Percentiles rank a stretch among this genome's conserved stretches.
These are phyloP conservation scores for Colletotrichum higginsianum DNA, from an alignment of 2,329 filamentous ascomycete genomes.

Conservation along the genomic window DNA sequence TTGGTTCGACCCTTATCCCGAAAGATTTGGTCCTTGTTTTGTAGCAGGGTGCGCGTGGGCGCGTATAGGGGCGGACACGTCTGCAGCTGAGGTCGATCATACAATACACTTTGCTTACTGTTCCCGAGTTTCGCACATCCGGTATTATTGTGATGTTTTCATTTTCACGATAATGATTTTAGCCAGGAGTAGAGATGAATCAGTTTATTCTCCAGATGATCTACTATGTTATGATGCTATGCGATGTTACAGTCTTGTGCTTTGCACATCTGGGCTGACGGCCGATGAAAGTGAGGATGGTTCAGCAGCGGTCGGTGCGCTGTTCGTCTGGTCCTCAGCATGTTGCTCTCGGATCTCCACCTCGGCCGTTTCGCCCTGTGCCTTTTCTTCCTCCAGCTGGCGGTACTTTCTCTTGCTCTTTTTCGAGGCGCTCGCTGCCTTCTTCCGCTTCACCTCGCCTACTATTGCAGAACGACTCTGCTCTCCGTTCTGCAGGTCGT, in stretches of 20 bases:
- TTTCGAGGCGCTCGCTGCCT: constrained; percentile 82
- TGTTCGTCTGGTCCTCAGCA: constrained; percentile 27
- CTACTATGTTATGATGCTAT: background rate
- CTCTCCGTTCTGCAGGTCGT: constrained; percentile 80
- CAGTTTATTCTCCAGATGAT: background rate
- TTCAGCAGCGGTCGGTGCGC: constrained; percentile 40
- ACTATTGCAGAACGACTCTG: constrained; percentile 77
- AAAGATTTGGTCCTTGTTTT: constrained; percentile 66
- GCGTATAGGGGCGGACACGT: constrained; percentile 64
- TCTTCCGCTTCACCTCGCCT: constrained; percentile 74
- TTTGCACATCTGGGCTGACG: constrained; percentile 1
- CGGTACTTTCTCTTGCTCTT: constrained; percentile 88
- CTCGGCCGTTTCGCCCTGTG: constrained; percentile 40
- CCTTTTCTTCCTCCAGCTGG: constrained; percentile 68
- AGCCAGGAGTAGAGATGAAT: constrained; percentile 45
- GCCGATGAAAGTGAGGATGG: background rate
- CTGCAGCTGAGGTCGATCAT: constrained; percentile 70
- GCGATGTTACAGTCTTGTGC: background rate
- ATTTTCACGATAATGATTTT: constrained; percentile 16
- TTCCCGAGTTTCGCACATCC: constrained; percentile 21
- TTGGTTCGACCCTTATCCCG: constrained; percentile 64
- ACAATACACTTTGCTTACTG: constrained; percentile 66
- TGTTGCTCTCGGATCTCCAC: constrained; percentile 35
- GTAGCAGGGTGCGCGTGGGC: constrained; percentile 64
- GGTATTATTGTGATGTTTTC: constrained; percentile 13